Percentiles rank a stretch among this genome's conserved stretches.
phyloP scores from a whole-genome alignment of 306 rosid species.

The Abrus precatorius region DNA sequence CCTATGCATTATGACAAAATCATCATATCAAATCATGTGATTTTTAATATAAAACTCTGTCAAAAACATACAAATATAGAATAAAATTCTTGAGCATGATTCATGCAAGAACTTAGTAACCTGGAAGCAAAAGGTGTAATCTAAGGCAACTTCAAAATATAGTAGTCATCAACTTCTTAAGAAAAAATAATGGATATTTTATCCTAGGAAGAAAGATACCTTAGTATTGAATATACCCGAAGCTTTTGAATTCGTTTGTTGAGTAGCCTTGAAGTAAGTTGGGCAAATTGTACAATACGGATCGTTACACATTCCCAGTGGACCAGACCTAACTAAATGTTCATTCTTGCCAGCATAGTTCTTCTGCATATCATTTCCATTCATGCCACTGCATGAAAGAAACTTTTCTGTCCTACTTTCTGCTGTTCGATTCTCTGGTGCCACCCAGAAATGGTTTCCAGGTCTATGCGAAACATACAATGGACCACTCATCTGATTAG shows the following conservation, averaged over 20 bases:
- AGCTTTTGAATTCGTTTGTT: conserved; percentile 54
- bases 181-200: background rate
- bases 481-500: conserved; percentile 75
- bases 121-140: background rate
- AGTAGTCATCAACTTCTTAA: background rate
- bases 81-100: conserved; percentile 28
- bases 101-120: background rate
- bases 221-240: conserved; percentile 62
- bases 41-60: conserved; percentile 4
- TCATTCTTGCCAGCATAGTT: conserved; percentile 65
- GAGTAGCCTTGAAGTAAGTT: conserved; percentile 63
- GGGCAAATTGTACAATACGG: conserved; percentile 94
- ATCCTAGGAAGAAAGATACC: conserved; percentile 57
- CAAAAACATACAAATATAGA: background rate
- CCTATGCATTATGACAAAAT: background rate
- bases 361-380: conserved; percentile 54
- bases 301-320: conserved; percentile 88
- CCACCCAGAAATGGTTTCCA: conserved; percentile 46
- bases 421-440: conserved; percentile 46
- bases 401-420: conserved; percentile 57
- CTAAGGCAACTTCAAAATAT: conserved; percentile 31
- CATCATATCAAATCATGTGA: conserved; percentile 14
- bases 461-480: too few species aligned
- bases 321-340: conserved; percentile 88
- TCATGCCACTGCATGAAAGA: conserved; percentile 47